Conservation (phyloP, 2,329 filamentous ascomycete genomes). For the Helotiales sp. region DNA sequence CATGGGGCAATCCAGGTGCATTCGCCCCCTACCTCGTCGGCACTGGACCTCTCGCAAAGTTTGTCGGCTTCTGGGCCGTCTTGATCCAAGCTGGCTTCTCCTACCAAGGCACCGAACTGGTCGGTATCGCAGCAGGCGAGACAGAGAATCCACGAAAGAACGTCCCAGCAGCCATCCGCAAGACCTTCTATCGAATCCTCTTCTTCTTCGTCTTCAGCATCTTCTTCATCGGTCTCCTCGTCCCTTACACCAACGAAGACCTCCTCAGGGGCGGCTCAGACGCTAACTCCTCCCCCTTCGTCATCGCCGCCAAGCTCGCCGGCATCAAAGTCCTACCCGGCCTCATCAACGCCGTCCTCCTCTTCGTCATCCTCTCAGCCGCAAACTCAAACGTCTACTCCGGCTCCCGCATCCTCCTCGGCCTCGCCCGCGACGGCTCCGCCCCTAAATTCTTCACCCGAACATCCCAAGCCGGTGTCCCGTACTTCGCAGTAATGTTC, state of each 20-base stretch:
- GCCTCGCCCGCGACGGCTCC: conserved; percentile 62
- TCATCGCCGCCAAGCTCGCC: conserved; percentile 59
- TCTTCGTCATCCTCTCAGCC: conserved; percentile 76
- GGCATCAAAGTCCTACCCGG: conserved; percentile 63
- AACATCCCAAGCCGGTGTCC: conserved; percentile 63
- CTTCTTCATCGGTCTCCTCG: conserved; percentile 71
- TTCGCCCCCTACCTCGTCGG: conserved; percentile 58
- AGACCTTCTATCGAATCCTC: conserved; percentile 75
- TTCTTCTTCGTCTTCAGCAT: conserved; percentile 64
- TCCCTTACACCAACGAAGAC: conserved; percentile 59
- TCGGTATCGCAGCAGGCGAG: conserved; percentile 78
- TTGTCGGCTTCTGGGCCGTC: conserved; percentile 69
- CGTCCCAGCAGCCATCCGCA: conserved; percentile 71
- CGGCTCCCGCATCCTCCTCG: conserved; percentile 66
- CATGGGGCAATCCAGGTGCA: conserved; percentile 68
- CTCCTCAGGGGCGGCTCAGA: conserved; percentile 54
- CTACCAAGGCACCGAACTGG: conserved; percentile 73
- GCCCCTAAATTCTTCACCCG: conserved; percentile 59
- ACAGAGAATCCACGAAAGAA: conserved; percentile 70
- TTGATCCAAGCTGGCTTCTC: conserved; percentile 69
- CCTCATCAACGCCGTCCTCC: conserved; percentile 76
- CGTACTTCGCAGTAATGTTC: conserved; percentile 57
- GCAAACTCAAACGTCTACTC: conserved; percentile 79
- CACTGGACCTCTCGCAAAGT: conserved; percentile 55
- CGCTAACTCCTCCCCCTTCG: conserved; percentile 63